Percentiles rank a stretch among this genome's conserved stretches.
phyloP scores from a whole-genome alignment of 805 yeast genomes.

The Cyberlindnera saturnus region DNA sequence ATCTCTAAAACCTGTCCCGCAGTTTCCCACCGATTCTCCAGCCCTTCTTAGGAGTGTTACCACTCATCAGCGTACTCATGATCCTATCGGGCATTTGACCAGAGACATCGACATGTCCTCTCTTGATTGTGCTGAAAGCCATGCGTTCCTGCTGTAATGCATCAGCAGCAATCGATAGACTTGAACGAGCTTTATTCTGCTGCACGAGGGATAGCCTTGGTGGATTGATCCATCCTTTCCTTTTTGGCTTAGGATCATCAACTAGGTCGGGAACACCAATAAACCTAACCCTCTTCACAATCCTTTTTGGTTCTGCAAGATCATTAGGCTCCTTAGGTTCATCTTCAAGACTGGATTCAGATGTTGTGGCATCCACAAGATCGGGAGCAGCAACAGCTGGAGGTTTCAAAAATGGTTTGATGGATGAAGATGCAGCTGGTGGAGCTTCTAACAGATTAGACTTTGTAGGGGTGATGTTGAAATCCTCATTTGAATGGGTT shows the following conservation, averaged over 20 bases:
- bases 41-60: slow-evolving; percentile 3
- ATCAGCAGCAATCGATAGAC: slow-evolving; percentile 19
- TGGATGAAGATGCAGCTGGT: slow-evolving; percentile 4
- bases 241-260: slow-evolving; percentile 19
- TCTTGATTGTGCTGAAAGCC: slow-evolving; percentile 18
- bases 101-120: slow-evolving; percentile 19
- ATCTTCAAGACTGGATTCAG: slow-evolving; percentile 5
- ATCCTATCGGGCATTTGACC: slow-evolving; percentile 12
- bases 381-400: slow-evolving; percentile 8
- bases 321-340: not conserved
- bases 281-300: slow-evolving; percentile 22
- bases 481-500: not conserved
- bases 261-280: slow-evolving; percentile 22
- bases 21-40: slow-evolving; percentile 12
- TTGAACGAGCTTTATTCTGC: slow-evolving; percentile 5
- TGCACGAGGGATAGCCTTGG: slow-evolving; percentile 10
- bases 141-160: slow-evolving; percentile 21
- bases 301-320: slow-evolving; percentile 4
- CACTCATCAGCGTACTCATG: slow-evolving; percentile 5
- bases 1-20: slow-evolving; percentile 6
- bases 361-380: slow-evolving; percentile 3
- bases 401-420: slow-evolving; percentile 4
- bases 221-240: slow-evolving; percentile 19
- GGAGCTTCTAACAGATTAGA: not conserved
- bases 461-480: not conserved